These are phyloP conservation scores for Hirsutella rhossiliensis DNA, from an alignment of 2,329 filamentous ascomycete species.

Conservation along the genomic window DNA sequence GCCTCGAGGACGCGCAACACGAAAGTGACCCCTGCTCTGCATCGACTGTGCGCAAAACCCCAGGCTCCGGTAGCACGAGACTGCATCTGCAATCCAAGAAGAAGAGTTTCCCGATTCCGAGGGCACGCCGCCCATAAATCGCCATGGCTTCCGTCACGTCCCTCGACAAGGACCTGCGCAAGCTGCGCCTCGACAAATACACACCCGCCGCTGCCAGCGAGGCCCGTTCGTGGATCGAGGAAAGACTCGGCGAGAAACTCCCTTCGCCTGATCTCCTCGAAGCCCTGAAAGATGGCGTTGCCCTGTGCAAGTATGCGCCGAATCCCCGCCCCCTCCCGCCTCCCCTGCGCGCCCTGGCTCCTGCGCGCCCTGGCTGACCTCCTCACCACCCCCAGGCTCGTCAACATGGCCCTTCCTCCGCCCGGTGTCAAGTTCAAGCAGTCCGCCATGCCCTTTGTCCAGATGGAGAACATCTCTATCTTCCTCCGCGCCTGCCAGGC, in stretches of 20 bases:
- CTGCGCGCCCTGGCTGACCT: slow-evolving; percentile 4
- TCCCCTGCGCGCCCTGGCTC: slow-evolving; percentile 3
- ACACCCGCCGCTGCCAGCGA: slow-evolving; percentile 84
- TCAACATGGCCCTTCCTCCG: slow-evolving; percentile 66
- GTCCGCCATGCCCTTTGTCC: slow-evolving; percentile 92
- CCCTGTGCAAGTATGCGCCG: slow-evolving; percentile 69
- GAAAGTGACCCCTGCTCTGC: no score
- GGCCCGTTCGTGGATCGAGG: slow-evolving; percentile 75
- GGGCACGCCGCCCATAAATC: not conserved
- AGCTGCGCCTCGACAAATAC: slow-evolving; percentile 83
- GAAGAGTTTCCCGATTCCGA: no score
- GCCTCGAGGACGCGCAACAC: no score
- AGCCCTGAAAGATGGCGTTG: slow-evolving; percentile 78
- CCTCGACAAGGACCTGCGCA: slow-evolving; percentile 90
- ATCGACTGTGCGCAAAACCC: no score
- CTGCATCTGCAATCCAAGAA: no score
- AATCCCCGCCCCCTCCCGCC: not conserved
- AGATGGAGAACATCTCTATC: slow-evolving; percentile 98
- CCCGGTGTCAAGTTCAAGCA: slow-evolving; percentile 82
- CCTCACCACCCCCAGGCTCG: slow-evolving; percentile 45
- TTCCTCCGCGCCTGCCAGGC: slow-evolving; percentile 83
- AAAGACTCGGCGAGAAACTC: slow-evolving; percentile 61
- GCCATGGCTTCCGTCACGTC: slow-evolving; percentile 87
- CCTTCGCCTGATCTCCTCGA: slow-evolving; percentile 69
- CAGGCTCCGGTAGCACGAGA: no score